Evolutionary conservation across 192 early-diverging fungal species (phyloP), one percentile per base, ranked within the genome.

Genomic region (Gryganskiella cystojenkinii): DNA sequence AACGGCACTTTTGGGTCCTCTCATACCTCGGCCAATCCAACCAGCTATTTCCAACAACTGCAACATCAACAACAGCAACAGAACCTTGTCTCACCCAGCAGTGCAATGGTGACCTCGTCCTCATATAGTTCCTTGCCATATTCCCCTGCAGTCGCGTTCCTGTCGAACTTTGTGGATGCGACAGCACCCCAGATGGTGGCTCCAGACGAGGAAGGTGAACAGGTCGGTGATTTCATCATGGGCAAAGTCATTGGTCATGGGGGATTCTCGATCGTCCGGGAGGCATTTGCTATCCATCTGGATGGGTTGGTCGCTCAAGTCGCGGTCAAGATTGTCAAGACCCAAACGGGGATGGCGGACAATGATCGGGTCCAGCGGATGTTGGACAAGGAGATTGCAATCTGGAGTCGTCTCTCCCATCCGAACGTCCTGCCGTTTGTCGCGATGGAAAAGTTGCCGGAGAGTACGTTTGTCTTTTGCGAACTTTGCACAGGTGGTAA

Each of bases 201-300:
- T 0, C 70, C 66, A 33, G 87, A 92, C 69, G 74, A 82, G 30
- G 87, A 90, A 52, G 94, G 92, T 20, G 91, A 94, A 63, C 86
- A 91, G 59, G 85, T 94, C 30, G 91, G 90, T 13, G 87, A 91
- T 43, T 95, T 88, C 62, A 72, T 89, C 4, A 79, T 95, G 40
- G 89, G 88, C 47, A 83, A 82, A 34, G 70, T 90, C 14, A 87
- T 95, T 67, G 94, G 93, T 11, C 80, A 83, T 40, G 94, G 94
- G 28, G 90, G 91, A 25, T 95, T 93, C 61, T 91, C 91, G 10
- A 70, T 85, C 27, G 94, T 95, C 11, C 88, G 89, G 54, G 88
- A 92, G 66, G 94, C 86, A n/a, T 84, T 72, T 60, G 76, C 80
- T 47, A 53, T 78, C 76, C 46, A 83, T 85, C 9, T 81, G 80